Base-by-base conservation (phyloP, 2,329 filamentous ascomycete species). In the Claviceps capensis region DNA sequence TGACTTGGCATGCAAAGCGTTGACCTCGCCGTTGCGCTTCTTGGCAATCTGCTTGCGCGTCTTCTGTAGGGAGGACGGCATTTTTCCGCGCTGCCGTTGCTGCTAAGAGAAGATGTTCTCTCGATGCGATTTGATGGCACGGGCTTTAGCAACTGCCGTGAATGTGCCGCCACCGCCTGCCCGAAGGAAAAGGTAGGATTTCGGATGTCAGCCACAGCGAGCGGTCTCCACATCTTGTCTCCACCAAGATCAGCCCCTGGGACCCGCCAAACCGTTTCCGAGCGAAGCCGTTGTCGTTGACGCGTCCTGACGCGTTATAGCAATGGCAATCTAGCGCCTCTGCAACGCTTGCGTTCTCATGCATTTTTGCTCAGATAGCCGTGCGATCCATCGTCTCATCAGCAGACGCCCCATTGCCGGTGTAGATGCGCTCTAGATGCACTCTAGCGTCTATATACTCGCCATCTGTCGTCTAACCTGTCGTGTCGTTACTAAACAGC, bases 41-140 rank as follows among this genome's bases (percentile, higher is more conserved):
- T 95, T 95, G 37, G 82, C 74, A 57, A 97, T 91, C 57, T 88
- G 82, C 72, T 97, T 97, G 56, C 86, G 81, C 19, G 93, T 86
- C 66, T 96, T 97, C 57, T 81, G 72, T 6, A 96, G 71, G 45
- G 83, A 80, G 63, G 82, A 85, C 14, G 87, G 79, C 89, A 95
- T 95, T 23, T 61, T 75, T 63, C 26, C 14, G 13, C 37, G 34
- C 22, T 40, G 42, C 22, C 52, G 47, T 9, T 41, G 17, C 22
- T 19, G 41, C 16, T 2, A 30, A 30, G 9, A 11, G 9, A 34
- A 11, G 30, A 34, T 34, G 30, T 11, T 34, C 9, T 34, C 9
- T 34, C 30, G 30, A 34, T 34, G 30, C 30, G 9, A 11, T 11
- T 11, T 11, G 30, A 34, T 34, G 30, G 3, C 9, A 34, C 30